Percentiles rank a stretch among this genome's conserved stretches.
Conservation (phyloP, 257 asterid species). For the Henckelia pumila region DNA sequence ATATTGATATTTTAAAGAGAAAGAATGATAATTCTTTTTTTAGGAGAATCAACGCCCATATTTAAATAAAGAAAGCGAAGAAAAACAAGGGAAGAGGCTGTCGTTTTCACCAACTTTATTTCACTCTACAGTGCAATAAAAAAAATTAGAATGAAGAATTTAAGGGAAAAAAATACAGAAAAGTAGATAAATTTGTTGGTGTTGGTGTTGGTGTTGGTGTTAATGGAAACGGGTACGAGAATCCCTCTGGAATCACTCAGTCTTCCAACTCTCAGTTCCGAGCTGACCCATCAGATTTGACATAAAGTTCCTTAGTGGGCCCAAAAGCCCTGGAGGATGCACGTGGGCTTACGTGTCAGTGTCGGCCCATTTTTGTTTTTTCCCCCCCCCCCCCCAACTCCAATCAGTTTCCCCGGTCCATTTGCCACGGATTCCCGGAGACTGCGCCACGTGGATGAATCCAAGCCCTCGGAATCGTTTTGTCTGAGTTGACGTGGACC, state of each 20-base stretch:
- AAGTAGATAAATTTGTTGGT: not conserved
- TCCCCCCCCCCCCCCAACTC: not conserved
- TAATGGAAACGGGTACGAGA: constrained; percentile 51
- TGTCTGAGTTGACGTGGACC: constrained; percentile 52
- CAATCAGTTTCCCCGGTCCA: not conserved
- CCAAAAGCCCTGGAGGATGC: constrained; percentile 30
- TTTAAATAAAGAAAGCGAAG: no score
- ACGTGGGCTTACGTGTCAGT: constrained; percentile 42
- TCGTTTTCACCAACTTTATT: constrained; percentile 43
- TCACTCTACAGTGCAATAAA: constrained; percentile 4
- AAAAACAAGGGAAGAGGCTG: constrained; percentile 18
- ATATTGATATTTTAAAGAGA: no score
- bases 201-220: not conserved
- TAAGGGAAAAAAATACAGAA: not conserved
- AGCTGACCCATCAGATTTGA: constrained; percentile 43
- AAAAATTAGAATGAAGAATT: not conserved
- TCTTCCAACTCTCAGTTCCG: constrained; percentile 28
- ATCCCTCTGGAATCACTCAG: constrained; percentile 41
- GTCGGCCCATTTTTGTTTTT: constrained; percentile 46
- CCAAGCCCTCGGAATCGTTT: constrained; percentile 11
- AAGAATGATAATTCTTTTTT: no score
- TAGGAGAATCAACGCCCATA: no score
- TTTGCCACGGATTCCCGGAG: not conserved
- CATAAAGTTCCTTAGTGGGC: constrained; percentile 41
- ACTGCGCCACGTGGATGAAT: constrained; percentile 26